Percentiles rank a stretch among this genome's conserved stretches.
Conservation (phyloP, 495 filamentous ascomycete genomes). For the Tuber aestivum region DNA sequence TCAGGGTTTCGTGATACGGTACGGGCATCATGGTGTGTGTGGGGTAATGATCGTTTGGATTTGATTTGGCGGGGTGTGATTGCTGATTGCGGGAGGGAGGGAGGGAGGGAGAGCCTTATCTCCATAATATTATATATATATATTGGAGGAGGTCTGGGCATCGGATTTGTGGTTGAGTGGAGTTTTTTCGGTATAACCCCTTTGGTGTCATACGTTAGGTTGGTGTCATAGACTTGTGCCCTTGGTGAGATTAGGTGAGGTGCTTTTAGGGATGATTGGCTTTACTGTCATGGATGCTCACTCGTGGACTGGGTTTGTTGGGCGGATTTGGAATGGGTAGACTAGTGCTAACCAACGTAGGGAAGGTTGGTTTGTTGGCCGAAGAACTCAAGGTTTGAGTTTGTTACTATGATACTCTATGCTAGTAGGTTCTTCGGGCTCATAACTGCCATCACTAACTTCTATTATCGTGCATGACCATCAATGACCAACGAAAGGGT, state of each 20-base stretch:
- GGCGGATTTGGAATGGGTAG: background rate
- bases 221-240: background rate
- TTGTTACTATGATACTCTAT: background rate
- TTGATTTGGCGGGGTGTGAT: background rate
- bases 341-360: no score
- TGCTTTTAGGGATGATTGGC: background rate
- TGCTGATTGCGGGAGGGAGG: background rate
- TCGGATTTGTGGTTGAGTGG: background rate
- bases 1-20: background rate
- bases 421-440: background rate
- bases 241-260: background rate
- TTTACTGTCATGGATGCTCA: background rate
- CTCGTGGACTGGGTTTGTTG: background rate
- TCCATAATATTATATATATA: background rate
- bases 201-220: no score
- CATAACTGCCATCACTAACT: background rate
- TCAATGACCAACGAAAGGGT: background rate
- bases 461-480: background rate
- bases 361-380: background rate
- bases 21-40: background rate
- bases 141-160: background rate
- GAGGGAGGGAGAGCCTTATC: background rate
- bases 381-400: background rate
- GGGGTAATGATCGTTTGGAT: slow-evolving; percentile 1
- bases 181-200: background rate